Percentiles rank a stretch among this genome's conserved stretches.
Evolutionary conservation across 352 stramenopile genomes (phyloP).

Genomic region (Peronosclerospora sorghi): DNA sequence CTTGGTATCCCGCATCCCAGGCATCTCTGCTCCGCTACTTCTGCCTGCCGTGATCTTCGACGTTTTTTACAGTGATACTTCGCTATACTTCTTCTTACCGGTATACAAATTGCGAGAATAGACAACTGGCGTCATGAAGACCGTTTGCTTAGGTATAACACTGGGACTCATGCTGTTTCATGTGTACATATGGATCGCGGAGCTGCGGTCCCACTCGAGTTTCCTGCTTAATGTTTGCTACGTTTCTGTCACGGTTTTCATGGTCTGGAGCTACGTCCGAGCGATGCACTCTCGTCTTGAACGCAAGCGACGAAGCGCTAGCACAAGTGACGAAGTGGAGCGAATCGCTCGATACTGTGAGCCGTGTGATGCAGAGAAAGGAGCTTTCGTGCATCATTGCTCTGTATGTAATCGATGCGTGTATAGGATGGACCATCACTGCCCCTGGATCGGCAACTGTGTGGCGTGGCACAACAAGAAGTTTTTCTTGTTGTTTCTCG

Average conservation of each 20-base stretch:
- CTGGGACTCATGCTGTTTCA: slow-evolving; percentile 62
- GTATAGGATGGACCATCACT: slow-evolving; percentile 82
- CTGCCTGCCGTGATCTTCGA: too few relatives aligned
- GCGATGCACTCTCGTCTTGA: slow-evolving; percentile 24
- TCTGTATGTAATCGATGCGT: slow-evolving; percentile 62
- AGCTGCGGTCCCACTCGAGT: slow-evolving; percentile 22
- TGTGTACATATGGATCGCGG: slow-evolving; percentile 32
- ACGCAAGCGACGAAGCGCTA: slow-evolving; percentile 2
- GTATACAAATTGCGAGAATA: too few relatives aligned
- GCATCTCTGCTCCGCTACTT: too few relatives aligned
- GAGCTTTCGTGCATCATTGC: slow-evolving; percentile 59
- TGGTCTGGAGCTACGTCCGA: slow-evolving; percentile 72
- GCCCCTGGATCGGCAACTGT: slow-evolving; percentile 79
- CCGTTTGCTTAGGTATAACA: slow-evolving; percentile 31
- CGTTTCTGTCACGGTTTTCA: slow-evolving; percentile 29
- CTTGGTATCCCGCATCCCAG: too few relatives aligned
- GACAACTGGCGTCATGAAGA: slow-evolving; percentile 19
- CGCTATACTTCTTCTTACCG: too few relatives aligned
- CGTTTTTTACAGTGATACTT: too few relatives aligned
- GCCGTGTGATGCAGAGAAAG: slow-evolving; percentile 57
- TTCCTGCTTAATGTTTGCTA: slow-evolving; percentile 28
- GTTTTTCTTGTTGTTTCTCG: slow-evolving; percentile 68
- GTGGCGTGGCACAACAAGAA: slow-evolving; percentile 82
- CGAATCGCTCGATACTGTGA: slow-evolving; percentile 54
- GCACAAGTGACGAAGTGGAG: slow-evolving; percentile 1